Evolutionary conservation across 176 grass and related monocot species (phyloP), one percentile per base, ranked within the genome.

Genomic region (Cenchrus fungigraminus): DNA sequence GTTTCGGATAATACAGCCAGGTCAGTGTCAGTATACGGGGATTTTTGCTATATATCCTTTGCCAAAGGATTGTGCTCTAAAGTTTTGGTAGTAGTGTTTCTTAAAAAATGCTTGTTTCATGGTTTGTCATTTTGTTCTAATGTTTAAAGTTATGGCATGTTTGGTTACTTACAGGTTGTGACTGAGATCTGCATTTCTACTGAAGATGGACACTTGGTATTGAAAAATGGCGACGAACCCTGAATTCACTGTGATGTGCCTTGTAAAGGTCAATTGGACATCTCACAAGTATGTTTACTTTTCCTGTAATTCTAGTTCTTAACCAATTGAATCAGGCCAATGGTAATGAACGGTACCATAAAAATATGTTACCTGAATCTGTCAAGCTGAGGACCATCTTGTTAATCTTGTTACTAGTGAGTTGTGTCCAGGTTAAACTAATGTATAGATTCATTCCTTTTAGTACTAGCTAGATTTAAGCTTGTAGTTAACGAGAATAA

Each of bases 191-290:
- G 90, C 68, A 46, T 74, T 47, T 72, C 17, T 28, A 86, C 74
- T 74, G 90, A 89, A 73, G 78, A 91, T 37, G 86, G 90, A 53
- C 37, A 43, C 73, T 51, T 86, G 61, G 17, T 65, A 9, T 68
- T 92, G 74, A 92, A 86, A 88, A 92, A 82, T 83, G 90, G 90
- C 74, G 90, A 92, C 71, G 83, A 89, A 67, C 83, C 78, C 28
- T 89, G 87, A 86, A 13, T 69, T 79, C 46, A 7, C 50, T 70
- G 73, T 22, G n/a, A 57, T n/a, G 25, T 71, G 22, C 37, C 77
- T 71, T 87, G n/a, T 91, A 74, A 82, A 73, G 77, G 68, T 52
- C 19, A 32, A 82, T 74, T 73, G 37, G 28, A 25, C 37, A 34
- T 81, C 63, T 77, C 43, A 42, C 53, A 69, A 63, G 79, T 82